Evolutionary conservation across 179 eudicot genomes (phyloP).

Genomic region (Spergularia azorica): DNA sequence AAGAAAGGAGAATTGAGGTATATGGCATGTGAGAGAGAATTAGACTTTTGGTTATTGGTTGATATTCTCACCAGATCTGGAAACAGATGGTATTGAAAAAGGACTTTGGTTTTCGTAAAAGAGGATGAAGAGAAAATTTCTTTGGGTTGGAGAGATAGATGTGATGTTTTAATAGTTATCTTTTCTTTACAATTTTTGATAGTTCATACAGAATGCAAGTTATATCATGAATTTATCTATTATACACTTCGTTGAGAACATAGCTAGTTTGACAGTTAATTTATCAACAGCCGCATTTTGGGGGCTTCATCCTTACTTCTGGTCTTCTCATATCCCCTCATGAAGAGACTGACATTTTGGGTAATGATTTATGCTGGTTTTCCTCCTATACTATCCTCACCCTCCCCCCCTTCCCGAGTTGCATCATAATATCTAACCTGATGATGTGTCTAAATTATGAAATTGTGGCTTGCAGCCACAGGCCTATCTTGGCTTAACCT

Average conservation of each 20-base stretch:
- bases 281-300: constrained; percentile 61
- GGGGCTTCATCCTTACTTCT: constrained; percentile 96
- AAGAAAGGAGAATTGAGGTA: too few species aligned
- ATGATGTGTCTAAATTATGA: constrained; percentile 28
- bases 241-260: background rate
- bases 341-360: constrained; percentile 99
- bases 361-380: constrained; percentile 36
- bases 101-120: too few species aligned
- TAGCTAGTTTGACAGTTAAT: constrained; percentile 2
- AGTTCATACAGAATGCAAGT: background rate
- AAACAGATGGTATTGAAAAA: too few species aligned
- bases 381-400: background rate
- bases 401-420: background rate
- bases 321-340: constrained; percentile 91
- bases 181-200: too few species aligned
- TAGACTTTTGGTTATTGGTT: too few species aligned
- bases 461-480: constrained; percentile 69
- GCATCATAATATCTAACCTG: constrained; percentile 9
- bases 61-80: too few species aligned
- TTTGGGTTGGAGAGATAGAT: too few species aligned
- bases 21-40: too few species aligned
- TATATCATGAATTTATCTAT: background rate
- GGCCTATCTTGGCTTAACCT: constrained; percentile 94
- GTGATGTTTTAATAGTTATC: too few species aligned
- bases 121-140: too few species aligned